Percentiles rank a stretch among this genome's conserved stretches.
phyloP scores from a whole-genome alignment of 441 rosid genomes.

The Pelargonium australe region DNA sequence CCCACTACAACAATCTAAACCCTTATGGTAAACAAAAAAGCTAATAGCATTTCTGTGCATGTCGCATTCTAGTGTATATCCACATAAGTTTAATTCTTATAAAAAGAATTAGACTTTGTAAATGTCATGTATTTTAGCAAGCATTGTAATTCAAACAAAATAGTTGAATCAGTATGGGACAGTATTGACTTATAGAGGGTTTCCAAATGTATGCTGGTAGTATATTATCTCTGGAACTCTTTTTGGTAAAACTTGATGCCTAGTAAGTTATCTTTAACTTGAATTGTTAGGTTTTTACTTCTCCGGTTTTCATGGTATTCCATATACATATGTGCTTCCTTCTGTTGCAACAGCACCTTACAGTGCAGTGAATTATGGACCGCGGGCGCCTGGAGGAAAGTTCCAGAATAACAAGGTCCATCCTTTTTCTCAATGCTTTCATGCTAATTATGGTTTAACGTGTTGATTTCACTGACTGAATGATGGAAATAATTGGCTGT shows the following conservation, averaged over 20 bases:
- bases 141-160: background rate
- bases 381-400: slow-evolving; percentile 67
- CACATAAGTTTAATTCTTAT: background rate
- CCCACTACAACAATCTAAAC: background rate
- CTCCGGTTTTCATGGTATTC: slow-evolving; percentile 69
- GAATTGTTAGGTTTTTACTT: slow-evolving; percentile 47
- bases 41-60: slow-evolving; percentile 1
- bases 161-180: background rate
- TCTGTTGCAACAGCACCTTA: slow-evolving; percentile 74
- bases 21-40: background rate
- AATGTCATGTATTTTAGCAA: background rate
- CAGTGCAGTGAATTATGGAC: slow-evolving; percentile 61
- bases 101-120: background rate
- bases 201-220: background rate
- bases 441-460: background rate
- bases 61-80: background rate
- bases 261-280: slow-evolving; percentile 41
- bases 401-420: slow-evolving; percentile 81
- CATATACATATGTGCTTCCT: slow-evolving; percentile 58
- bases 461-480: background rate
- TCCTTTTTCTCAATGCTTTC: slow-evolving; percentile 14
- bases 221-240: background rate
- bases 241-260: slow-evolving; percentile 4
- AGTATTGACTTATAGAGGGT: background rate
- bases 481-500: background rate